Conservation (phyloP, 768 basidiomycete genomes). For the Lactifluus pinguis region DNA sequence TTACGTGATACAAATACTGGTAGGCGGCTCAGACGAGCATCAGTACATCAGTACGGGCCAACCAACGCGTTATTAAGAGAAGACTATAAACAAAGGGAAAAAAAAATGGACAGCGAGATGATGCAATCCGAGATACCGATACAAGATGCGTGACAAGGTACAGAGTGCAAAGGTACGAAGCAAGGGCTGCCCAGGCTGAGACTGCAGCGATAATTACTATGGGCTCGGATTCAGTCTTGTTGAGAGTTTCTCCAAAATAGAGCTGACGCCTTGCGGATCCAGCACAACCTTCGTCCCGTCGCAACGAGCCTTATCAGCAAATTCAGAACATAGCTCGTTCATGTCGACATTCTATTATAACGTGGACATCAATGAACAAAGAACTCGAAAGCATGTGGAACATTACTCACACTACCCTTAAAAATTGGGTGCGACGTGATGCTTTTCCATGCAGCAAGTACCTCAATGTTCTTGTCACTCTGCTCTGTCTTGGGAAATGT, state of each 20-base stretch:
- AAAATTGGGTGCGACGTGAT: slow-evolving; percentile 69
- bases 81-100: slow-evolving; percentile 8
- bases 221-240: slow-evolving; percentile 19
- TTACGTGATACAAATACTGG: slow-evolving; percentile 14
- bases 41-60: neutral
- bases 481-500: slow-evolving; percentile 58
- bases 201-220: neutral
- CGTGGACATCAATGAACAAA: neutral
- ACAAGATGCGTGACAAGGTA: slow-evolving; percentile 10
- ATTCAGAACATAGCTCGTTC: slow-evolving; percentile 69
- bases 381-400: neutral
- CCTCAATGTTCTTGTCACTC: slow-evolving; percentile 68
- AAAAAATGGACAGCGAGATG: neutral
- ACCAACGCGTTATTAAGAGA: neutral
- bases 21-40: neutral
- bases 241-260: slow-evolving; percentile 36
- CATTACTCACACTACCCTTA: slow-evolving; percentile 43
- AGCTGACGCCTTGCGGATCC: slow-evolving; percentile 39
- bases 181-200: neutral
- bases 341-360: slow-evolving; percentile 64
- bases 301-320: slow-evolving; percentile 73
- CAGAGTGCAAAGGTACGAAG: neutral
- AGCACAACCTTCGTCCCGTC: slow-evolving; percentile 79
- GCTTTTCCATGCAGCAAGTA: slow-evolving; percentile 69
- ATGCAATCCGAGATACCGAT: slow-evolving; percentile 12